Percentiles rank a stretch among this genome's conserved stretches.
Evolutionary conservation across 345 rosid genomes (phyloP).

Genomic region (Capsella bursapastoris): DNA sequence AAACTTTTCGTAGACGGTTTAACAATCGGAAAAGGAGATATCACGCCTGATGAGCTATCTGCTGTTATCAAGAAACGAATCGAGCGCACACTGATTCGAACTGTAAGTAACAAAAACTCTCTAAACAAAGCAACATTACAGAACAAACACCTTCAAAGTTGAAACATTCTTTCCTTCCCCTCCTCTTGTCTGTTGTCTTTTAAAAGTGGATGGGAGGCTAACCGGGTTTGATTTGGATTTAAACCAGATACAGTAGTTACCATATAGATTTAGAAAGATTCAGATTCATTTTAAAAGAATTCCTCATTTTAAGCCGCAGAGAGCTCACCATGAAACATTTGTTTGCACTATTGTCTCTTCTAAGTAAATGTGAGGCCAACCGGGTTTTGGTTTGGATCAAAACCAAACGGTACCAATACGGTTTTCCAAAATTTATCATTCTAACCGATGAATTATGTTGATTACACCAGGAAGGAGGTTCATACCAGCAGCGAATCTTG

Average conservation of each 20-base stretch:
- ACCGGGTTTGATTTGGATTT: conserved; percentile 17
- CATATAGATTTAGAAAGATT: not conserved
- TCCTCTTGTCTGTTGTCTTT: not conserved
- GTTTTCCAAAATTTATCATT: not conserved
- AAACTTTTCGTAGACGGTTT: conserved; percentile 70
- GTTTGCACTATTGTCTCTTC: not conserved
- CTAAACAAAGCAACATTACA: not conserved
- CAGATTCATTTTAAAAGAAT: not conserved
- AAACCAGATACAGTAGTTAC: not conserved
- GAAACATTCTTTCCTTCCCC: not conserved
- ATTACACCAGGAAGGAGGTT: conserved; percentile 82
- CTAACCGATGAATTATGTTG: not conserved
- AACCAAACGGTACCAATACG: not conserved
- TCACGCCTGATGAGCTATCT: conserved; percentile 64
- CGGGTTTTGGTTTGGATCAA: conserved; percentile 3
- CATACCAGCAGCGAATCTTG: conserved; percentile 83
- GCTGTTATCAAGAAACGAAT: conserved; percentile 77
- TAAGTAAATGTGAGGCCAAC: not conserved
- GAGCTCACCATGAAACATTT: not conserved
- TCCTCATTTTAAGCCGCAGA: not conserved
- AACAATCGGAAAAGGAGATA: conserved; percentile 72
- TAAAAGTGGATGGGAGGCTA: not conserved
- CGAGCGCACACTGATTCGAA: conserved; percentile 79
- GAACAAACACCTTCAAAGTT: not conserved
- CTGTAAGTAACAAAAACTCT: conserved; percentile 52